A percentile compares a stretch with the other conserved stretches of the same genome.
Conservation (phyloP, 176 grass and related monocot species). For the Eleusine coracana region DNA sequence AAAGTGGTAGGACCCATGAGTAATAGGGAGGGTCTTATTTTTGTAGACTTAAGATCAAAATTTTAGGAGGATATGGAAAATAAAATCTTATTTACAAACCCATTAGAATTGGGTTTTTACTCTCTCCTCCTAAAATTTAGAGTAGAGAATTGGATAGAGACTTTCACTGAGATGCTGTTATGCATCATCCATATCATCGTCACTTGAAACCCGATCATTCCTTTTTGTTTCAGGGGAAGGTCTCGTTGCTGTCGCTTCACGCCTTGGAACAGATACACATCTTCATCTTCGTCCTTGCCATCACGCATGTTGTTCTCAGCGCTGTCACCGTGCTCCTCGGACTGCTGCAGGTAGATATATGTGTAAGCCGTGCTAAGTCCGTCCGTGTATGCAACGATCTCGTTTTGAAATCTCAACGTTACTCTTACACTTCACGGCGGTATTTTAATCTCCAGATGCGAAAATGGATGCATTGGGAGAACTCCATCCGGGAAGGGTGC, state of each 20-base stretch:
- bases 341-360: slow-evolving; percentile 44
- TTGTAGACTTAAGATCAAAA: too few relatives aligned
- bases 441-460: slow-evolving; percentile 48
- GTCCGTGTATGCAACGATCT: not conserved
- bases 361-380: not conserved
- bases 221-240: slow-evolving; percentile 48
- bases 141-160: too few relatives aligned
- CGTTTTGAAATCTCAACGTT: slow-evolving; percentile 10
- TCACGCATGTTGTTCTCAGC: slow-evolving; percentile 72
- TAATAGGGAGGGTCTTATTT: too few relatives aligned
- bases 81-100: too few relatives aligned
- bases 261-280: slow-evolving; percentile 85
- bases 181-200: not conserved
- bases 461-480: slow-evolving; percentile 69
- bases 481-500: slow-evolving; percentile 37
- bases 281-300: slow-evolving; percentile 89
- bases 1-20: too few relatives aligned
- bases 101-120: too few relatives aligned
- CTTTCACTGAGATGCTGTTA: too few relatives aligned
- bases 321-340: slow-evolving; percentile 70
- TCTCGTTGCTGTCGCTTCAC: slow-evolving; percentile 72
- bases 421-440: not conserved
- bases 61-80: too few relatives aligned
- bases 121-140: too few relatives aligned
- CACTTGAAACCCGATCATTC: too few relatives aligned